Evolutionary conservation across 805 yeast species (phyloP), one percentile per base, ranked within the genome.

Genomic region (Priceomyces melissophilus): DNA sequence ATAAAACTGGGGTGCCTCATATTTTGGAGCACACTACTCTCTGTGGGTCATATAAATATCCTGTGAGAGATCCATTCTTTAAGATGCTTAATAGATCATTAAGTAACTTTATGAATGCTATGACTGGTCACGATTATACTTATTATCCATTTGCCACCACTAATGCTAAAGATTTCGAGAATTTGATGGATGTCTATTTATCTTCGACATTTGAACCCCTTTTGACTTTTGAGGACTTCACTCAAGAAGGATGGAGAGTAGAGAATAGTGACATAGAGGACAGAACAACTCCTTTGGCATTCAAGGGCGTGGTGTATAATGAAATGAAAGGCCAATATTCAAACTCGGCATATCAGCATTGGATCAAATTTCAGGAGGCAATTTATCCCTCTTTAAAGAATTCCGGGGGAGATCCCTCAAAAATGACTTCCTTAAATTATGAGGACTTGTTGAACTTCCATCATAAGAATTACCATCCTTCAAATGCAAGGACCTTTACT

Each of bases 271-370:
- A 71, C 39, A 62, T 80, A 4, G 61, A 72, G 5, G 89, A 90
- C 56, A 65, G 68, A 11, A 44, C 52, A 0, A 73, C 87, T 10
- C 85, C 87, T 1, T 57, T 93, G 32, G 70, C 69, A 3, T 87
- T 88, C 62, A 93, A 93, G 62, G 99, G 99, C 35, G 99, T 93
- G 27, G 99, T 93, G 2, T 93, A 86, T 60, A 93, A 93, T 58
- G 99, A 93, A 65, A 93, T 93, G 99, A 93, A 93, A 63, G 99
- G 99, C 7, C 97, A 91, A 63, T 79, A 87, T 57, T 85, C 96
- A 0, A 91, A 88, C 60, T 78, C 96, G 0, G 79, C 90, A 2
- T 93, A 93, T 61, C 76, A 82, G 47, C 89, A 75, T 58, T 91
- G 90, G 79, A 87, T 83, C 54, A 79, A 82, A 47, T 91, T 82